Evolutionary conservation across 495 filamentous ascomycete genomes (phyloP).

Genomic region (Xylaria flabelliformis): DNA sequence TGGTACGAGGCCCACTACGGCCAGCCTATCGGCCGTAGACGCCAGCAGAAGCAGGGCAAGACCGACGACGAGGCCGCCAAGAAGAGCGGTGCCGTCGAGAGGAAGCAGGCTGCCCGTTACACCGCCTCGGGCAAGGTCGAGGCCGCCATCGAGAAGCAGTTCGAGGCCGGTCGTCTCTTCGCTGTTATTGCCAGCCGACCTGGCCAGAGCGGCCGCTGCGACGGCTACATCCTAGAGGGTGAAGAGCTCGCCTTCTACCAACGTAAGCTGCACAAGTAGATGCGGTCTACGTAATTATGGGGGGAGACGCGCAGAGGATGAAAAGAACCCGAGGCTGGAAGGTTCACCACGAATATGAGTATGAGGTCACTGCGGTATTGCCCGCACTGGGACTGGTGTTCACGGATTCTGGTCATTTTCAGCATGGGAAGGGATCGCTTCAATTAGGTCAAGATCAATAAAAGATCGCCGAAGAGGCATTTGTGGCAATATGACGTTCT

Average conservation of each 20-base stretch:
- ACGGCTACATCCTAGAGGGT: conserved; percentile 98
- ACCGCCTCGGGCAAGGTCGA: conserved; percentile 90
- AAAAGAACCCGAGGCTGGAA: conserved; percentile 23
- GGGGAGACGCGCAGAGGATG: conserved; percentile 26
- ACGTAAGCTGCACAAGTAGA: conserved; percentile 96
- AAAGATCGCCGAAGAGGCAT: conserved; percentile 40
- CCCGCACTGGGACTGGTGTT: conserved; percentile 45
- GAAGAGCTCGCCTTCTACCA: conserved; percentile 99
- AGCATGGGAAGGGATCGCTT: conserved; percentile 43
- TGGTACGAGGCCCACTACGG: conserved; percentile 99
- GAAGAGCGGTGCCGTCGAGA: conserved; percentile 91
- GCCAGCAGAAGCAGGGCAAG: conserved; percentile 76
- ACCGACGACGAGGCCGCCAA: conserved; percentile 69
- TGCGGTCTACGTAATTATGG: conserved; percentile 26
- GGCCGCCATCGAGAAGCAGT: conserved; percentile 89
- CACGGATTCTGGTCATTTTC: conserved; percentile 45
- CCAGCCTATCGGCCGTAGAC: conserved; percentile 80
- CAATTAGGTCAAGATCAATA: conserved; percentile 44
- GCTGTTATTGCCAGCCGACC: conserved; percentile 90
- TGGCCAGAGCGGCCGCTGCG: conserved; percentile 92
- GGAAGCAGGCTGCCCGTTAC: conserved; percentile 91
- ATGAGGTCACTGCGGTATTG: conserved; percentile 39
- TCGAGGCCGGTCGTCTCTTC: conserved; percentile 96
- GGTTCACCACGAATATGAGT: conserved; percentile 28
- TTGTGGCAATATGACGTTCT: conserved; percentile 21